A percentile compares a stretch with the other conserved stretches of the same genome.
Evolutionary conservation across 768 basidiomycete species (phyloP).

Genomic region (Tricholoma flavovirens): DNA sequence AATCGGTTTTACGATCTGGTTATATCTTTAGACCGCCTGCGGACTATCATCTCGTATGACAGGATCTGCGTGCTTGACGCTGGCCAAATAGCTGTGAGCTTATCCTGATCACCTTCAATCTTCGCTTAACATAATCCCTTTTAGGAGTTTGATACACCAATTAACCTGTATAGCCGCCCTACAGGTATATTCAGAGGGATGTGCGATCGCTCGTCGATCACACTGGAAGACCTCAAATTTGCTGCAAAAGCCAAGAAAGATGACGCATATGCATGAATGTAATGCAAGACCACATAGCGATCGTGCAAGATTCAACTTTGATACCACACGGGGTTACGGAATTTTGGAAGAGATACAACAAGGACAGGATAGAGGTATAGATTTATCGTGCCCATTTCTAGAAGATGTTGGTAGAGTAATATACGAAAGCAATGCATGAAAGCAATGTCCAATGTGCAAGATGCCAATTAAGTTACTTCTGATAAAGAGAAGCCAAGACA

Average conservation of each 20-base stretch:
- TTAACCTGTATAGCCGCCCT: conserved; percentile 47
- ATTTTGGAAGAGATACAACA: not conserved
- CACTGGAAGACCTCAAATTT: conserved; percentile 58
- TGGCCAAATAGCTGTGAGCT: conserved; percentile 62
- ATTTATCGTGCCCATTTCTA: no score
- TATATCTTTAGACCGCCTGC: conserved; percentile 56
- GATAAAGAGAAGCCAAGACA: not conserved
- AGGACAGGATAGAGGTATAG: no score
- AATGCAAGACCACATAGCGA: not conserved
- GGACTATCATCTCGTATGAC: conserved; percentile 86
- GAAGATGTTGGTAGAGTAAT: not conserved
- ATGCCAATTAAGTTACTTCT: not conserved
- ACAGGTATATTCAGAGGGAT: conserved; percentile 78
- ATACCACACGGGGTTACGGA: not conserved
- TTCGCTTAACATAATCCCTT: not conserved
- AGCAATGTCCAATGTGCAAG: not conserved
- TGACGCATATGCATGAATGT: not conserved
- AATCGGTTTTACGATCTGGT: not conserved
- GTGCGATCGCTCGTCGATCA: conserved; percentile 80
- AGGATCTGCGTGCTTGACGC: conserved; percentile 84
- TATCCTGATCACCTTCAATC: conserved; percentile 8
- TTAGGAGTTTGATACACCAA: conserved; percentile 80
- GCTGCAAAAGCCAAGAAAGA: conserved; percentile 24
- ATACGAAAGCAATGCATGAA: not conserved
- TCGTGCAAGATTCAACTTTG: not conserved